Percentiles rank a stretch among this genome's conserved stretches.
Evolutionary conservation across 1,284 basidiomycete genomes (phyloP).

Genomic region (Apiotrichum gamsii): DNA sequence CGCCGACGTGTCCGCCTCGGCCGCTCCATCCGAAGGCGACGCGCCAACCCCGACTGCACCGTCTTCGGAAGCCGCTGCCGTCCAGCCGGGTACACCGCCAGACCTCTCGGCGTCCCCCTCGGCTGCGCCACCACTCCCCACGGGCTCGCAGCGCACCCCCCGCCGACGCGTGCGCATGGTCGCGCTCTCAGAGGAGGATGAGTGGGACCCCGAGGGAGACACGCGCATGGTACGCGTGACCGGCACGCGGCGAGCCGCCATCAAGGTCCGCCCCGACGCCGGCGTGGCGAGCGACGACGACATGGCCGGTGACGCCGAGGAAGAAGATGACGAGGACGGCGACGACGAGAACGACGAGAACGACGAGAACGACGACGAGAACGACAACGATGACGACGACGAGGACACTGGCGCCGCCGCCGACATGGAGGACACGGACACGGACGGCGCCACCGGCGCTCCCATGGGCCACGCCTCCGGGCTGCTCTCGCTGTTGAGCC

Average conservation of each 20-base stretch:
- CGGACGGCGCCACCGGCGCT: neutral
- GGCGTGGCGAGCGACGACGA: constrained; percentile 11
- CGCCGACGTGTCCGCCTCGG: neutral
- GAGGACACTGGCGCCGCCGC: neutral
- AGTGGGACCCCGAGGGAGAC: constrained; percentile 31
- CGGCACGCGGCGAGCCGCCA: constrained; percentile 12
- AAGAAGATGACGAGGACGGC: neutral
- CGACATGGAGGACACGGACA: neutral
- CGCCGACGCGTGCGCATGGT: constrained; percentile 14
- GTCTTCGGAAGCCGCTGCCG: no score
- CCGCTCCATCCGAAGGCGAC: neutral
- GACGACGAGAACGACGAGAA: constrained; percentile 7
- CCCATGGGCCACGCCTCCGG: neutral
- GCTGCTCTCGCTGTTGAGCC: constrained; percentile 16
- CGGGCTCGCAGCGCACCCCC: neutral
- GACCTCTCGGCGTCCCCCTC: neutral
- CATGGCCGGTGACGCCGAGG: neutral
- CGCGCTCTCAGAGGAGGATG: constrained; percentile 33
- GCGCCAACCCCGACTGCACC: no score
- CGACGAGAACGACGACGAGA: constrained; percentile 3
- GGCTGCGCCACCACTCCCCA: neutral
- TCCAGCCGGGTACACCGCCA: no score
- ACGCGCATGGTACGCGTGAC: constrained; percentile 2
- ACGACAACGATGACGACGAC: neutral
- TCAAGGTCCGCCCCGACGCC: neutral